Base-by-base conservation (phyloP, 1,284 basidiomycete genomes). In the Coniophora puteana region DNA sequence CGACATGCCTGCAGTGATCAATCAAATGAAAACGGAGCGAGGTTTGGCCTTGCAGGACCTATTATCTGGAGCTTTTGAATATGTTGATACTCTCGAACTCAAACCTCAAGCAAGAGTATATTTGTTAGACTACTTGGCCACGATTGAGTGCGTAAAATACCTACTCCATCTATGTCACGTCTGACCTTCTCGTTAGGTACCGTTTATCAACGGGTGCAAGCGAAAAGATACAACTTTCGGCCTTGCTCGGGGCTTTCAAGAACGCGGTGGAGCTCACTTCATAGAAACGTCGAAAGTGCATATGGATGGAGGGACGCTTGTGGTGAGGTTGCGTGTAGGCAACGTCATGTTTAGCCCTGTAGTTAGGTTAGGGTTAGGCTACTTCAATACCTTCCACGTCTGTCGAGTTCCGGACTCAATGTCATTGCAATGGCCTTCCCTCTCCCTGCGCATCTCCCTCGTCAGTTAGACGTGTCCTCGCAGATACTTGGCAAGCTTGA, bases 21-120 rank as follows among this genome's bases (percentile, higher is more conserved):
- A 79, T 5, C 73, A 81, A 2, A 62, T 99, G 53, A 98, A 98
- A 59, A 83, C 83, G 2, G 90, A 95, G 45, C 86, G 93, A 43
- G 96, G 96, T 17, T 75, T 99, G 24, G 96, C 96, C 12, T 67
- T 99, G 25, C 93, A 97, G 58, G 96, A 99, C 66, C 75, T 99
- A 40, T 82, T 99, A n/a, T 78, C 81, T 17, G 95, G 94, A 22
- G 83, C 94, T 23, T 97, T 89, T 61, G 95, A 99, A 44, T 91
- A 92, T 52, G 70, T 95, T 25, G 83, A 90, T 52, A 87, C 81
- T 0, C 76, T 98, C 41, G 89, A 95, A 34, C 75, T 98, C 49
- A 89, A 93, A 36, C 74, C 85, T 5, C 78, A 88, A 45, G 86
- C 89, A n/a, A 74, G 93, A 34, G 80, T 95, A 37, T 97, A 95